Evolutionary conservation across 495 filamentous ascomycete genomes (phyloP), one percentile per base, ranked within the genome.

Genomic region (Penicillium parvum): DNA sequence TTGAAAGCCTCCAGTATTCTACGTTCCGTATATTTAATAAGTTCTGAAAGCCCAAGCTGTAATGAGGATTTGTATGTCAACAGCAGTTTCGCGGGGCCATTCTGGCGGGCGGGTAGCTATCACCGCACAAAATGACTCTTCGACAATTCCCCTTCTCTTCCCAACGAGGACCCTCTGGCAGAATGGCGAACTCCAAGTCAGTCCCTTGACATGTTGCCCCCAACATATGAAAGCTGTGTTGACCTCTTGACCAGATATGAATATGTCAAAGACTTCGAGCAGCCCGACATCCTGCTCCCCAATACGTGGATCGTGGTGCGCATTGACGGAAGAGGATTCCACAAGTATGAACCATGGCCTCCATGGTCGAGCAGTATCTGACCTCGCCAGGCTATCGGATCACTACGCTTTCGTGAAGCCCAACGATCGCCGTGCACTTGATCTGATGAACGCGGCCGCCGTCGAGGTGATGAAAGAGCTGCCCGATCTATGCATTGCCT

Each of bases 221-320:
- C n/a, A n/a, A n/a, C n/a, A n/a, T n/a, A n/a, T n/a, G n/a, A n/a
- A n/a, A n/a, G n/a, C n/a, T n/a, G n/a, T n/a, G n/a, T n/a, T n/a
- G n/a, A n/a, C n/a, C n/a, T 36, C 27, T 15, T 40, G 34, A 33
- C 29, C 72, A 84, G 89, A 60, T 98, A 84, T 61, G 92, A 95
- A 71, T 96, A 97, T 61, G 92, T 96, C 49, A 86, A 86, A 55
- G 61, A 72, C 22, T 96, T 96, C 55, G 92, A 98, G 73, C 85
- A 85, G 60, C 65, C 77, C 4, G 86, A 94, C 55, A 65, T 65
- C 18, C 69, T 97, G 29, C 81, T 96, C 3, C 88, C 84, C 18
- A 91, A 90, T 49, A 96, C 91, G 7, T 98, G 87, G 86, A 82
- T 96, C 29, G 85, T 97, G 7, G 80, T 98, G 40, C 82, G 92